phyloP scores from a whole-genome alignment of 2,329 filamentous ascomycete genomes.

The Amauroascus niger region DNA sequence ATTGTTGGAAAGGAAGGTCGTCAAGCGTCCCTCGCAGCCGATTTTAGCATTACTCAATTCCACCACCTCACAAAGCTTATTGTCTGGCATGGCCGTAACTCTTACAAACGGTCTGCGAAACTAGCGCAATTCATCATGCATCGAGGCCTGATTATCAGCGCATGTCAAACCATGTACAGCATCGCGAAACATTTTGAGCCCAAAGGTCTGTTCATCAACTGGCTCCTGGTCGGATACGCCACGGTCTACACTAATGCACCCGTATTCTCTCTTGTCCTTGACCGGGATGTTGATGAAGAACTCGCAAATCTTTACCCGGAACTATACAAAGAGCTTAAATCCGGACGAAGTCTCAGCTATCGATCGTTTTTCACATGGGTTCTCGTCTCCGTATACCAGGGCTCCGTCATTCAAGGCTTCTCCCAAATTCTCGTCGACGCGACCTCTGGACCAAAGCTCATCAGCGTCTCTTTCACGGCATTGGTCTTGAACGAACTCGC shows the following conservation, averaged over 20 bases:
- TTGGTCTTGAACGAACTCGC: constrained; percentile 88
- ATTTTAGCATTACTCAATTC: constrained; percentile 95
- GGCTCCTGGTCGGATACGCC: constrained; percentile 92
- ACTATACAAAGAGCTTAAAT: constrained; percentile 93
- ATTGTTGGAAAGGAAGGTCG: constrained; percentile 97
- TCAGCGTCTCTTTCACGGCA: constrained; percentile 83
- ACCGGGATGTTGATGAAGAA: constrained; percentile 88
- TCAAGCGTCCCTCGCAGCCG: constrained; percentile 86
- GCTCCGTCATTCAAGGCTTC: constrained; percentile 88
- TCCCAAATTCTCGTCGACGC: constrained; percentile 77
- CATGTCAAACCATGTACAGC: constrained; percentile 96
- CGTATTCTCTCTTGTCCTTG: constrained; percentile 85
- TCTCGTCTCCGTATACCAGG: constrained; percentile 87
- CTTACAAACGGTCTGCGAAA: constrained; percentile 91
- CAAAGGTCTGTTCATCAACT: constrained; percentile 89
- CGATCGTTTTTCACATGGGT: constrained; percentile 97
- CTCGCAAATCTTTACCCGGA: constrained; percentile 93
- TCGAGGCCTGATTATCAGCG: constrained; percentile 84
- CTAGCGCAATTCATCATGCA: constrained; percentile 97
- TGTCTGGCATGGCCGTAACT: constrained; percentile 98
- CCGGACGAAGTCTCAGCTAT: constrained; percentile 77
- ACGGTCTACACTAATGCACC: constrained; percentile 91
- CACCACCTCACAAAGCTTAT: constrained; percentile 88
- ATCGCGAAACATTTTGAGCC: constrained; percentile 89
- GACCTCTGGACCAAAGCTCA: constrained; percentile 58